Conservation (phyloP, 345 rosid species). For the Acer campestre region DNA sequence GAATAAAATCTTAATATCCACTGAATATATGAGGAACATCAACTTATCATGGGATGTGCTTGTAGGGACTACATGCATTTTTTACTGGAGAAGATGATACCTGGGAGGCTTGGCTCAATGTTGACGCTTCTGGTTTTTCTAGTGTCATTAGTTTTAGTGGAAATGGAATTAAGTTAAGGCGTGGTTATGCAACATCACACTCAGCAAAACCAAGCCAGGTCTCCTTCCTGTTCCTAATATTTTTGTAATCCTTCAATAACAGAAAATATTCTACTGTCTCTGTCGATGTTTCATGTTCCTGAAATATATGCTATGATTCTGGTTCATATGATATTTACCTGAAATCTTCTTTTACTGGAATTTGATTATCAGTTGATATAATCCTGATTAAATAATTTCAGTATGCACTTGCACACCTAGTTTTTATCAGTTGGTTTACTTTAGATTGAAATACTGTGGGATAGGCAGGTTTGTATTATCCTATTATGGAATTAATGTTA, state of each 20-base stretch:
- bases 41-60: slow-evolving; percentile 20
- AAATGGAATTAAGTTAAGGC: slow-evolving; percentile 81
- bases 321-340: neutral
- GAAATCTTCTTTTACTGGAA: no score
- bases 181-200: slow-evolving; percentile 77
- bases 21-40: slow-evolving; percentile 15
- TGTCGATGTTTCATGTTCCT: neutral
- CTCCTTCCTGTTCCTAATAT: neutral
- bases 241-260: neutral
- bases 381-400: neutral
- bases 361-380: neutral
- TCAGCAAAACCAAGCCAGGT: slow-evolving; percentile 91
- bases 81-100: slow-evolving; percentile 94
- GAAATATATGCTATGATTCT: neutral
- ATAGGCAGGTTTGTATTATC: neutral
- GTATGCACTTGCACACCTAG: neutral
- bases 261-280: slow-evolving; percentile 2
- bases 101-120: slow-evolving; percentile 97
- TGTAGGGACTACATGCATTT: slow-evolving; percentile 90
- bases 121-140: slow-evolving; percentile 78
- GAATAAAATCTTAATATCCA: neutral
- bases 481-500: neutral
- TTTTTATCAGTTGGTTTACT: neutral
- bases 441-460: neutral
- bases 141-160: slow-evolving; percentile 64